Evolutionary conservation across 1,284 basidiomycete species (phyloP), one percentile per base, ranked within the genome.

Genomic region (Vanrija pseudolonga): DNA sequence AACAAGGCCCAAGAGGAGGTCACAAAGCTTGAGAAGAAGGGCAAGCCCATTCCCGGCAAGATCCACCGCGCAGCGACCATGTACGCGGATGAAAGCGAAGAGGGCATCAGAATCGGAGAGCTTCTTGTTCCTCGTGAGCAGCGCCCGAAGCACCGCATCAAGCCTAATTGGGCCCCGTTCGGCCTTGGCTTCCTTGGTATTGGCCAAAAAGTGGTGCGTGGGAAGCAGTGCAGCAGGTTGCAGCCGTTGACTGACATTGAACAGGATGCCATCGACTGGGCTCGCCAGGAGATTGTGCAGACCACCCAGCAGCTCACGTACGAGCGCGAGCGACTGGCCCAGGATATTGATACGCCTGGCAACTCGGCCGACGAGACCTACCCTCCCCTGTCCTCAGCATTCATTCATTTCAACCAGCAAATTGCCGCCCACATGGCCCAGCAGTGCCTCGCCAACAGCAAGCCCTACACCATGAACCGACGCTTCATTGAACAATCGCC

Each of bases 371-470:
- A 70, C 41, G 80, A 81, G 53, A 80, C 80, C 24, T 83, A 81
- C 69, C 77, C 77, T 4, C 86, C 87, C 1, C 71, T 88, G 60
- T 90, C 85, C 69, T 89, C 88, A 23, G 90, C 89, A 4, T 98
- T 98, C 74, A 82, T 98, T 57, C 87, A 90, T 26, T 98, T 98
- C 82, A 86, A 94, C 74, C 83, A 85, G 64, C 95, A 98, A 78
- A 88, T 96, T 62, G 49, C 49, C 5, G 49, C 49, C 18, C 49
- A 45, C 51, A 80, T 94, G 71, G 90, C 89, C 1, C 81, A 81
- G 18, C 84, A 89, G 70, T 80, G 81, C 6, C 75, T 92, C 24
- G 78, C 84, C 3, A 88, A 92, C 68, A 85, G 90, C 63, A 83
- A 85, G 56, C 89, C 89, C 36, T 78, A 77, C 56, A 76, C 75